Evolutionary conservation across 148 eudicot species (phyloP).

Genomic region (Spergularia bocconei): DNA sequence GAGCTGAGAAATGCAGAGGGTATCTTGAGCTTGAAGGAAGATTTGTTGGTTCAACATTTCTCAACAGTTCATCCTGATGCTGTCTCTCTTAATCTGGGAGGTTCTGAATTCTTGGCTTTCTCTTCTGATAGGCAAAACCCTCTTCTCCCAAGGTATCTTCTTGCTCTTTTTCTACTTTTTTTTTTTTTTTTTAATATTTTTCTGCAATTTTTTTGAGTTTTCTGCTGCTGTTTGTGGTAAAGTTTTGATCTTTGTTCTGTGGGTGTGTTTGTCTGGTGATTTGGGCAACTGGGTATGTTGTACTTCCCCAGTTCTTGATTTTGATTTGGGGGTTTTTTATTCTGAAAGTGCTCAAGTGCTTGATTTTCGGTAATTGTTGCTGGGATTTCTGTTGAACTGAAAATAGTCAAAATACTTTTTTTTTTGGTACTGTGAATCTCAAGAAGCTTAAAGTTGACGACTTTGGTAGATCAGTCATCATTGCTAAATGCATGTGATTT

Average conservation of each 20-base stretch:
- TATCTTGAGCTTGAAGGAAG: constrained; percentile 31
- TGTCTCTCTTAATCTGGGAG: constrained; percentile 36
- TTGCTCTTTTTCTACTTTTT: not conserved
- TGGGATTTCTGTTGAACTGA: not conserved
- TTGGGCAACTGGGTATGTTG: constrained; percentile 14
- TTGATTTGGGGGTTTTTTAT: not conserved
- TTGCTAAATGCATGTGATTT: too few relatives aligned
- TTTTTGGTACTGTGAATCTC: not conserved
- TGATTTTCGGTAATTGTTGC: not conserved
- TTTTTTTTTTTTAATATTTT: not conserved
- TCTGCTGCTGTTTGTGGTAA: not conserved
- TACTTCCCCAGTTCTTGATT: not conserved
- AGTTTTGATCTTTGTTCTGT: not conserved
- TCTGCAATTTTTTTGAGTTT: not conserved
- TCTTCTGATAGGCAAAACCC: constrained; percentile 43
- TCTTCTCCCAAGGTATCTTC: constrained; percentile 39
- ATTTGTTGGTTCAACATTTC: constrained; percentile 32
- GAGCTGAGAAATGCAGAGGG: constrained; percentile 35
- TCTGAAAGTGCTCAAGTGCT: not conserved
- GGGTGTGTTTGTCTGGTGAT: constrained; percentile 13
- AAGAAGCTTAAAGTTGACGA: too few relatives aligned
- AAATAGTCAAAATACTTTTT: not conserved
- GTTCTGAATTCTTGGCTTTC: constrained; percentile 34
- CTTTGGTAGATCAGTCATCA: too few relatives aligned
- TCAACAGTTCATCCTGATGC: constrained; percentile 36